Base-by-base conservation (phyloP, 2,329 filamentous ascomycete genomes). In the Colletotrichum higginsianum region DNA sequence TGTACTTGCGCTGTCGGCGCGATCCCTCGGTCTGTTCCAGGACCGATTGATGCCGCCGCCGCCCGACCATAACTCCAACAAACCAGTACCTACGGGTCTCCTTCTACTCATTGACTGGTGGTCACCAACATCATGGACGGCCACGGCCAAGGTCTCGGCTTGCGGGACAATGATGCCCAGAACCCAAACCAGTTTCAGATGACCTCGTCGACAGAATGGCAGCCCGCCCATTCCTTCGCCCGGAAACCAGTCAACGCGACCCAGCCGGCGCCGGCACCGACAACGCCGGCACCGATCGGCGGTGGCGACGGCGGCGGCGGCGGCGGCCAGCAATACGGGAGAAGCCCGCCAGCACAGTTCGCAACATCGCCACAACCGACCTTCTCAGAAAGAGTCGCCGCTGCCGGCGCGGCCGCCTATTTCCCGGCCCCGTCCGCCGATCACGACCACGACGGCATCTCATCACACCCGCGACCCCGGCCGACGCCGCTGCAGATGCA, bases 401-500 rank as follows among this genome's bases (percentile, higher is more conserved):
- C 38, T 2, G 63, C 67, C 35, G 69, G 58, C 46, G 69, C 58
- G 1, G 66, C 66, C 3, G 66, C 55, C 12, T 66, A 71, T 18
- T 72, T 61, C 30, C 56, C 67, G 13, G 42, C 55, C 16, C 70
- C 53, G 7, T 47, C 61, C 15, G 18, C 35, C n/a, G 55, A 60
- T 38, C 35, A 38, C 35, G 35, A 11, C 35, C 8, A 38, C 23
- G 40, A 23, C 26, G 7, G 61, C 21, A 21, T 46, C n/a, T 11
- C 35, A 23, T 16, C 55, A 4, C 44, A 64, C 11, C 6, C 56
- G 13, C 63, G 68, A 35, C 69, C 58, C 18, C 55, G 64, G 38
- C 72, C 72, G 52, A 60, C 60, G 47, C 72, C 72, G n/a, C 35
- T 73, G 23, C 72, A 73, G 15, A 53, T 68, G 47, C 64, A 73